Percentiles rank a stretch among this genome's conserved stretches.
Conservation (phyloP, 2,329 filamentous ascomycete genomes). For the Penicillium psychrosexuale region DNA sequence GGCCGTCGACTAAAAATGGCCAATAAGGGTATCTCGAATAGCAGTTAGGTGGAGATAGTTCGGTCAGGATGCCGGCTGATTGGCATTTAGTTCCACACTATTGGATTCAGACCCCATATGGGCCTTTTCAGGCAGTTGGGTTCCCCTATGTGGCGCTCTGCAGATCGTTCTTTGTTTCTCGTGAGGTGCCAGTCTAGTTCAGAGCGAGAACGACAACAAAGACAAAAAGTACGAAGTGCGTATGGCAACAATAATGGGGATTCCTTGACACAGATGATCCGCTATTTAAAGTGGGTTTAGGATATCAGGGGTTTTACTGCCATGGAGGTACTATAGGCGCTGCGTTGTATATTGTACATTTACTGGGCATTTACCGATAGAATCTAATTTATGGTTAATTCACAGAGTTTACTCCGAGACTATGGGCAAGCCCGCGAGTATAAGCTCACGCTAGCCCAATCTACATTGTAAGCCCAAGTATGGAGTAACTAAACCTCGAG, state of each 20-base stretch:
- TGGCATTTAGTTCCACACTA: not conserved
- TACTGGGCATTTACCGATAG: too few relatives aligned
- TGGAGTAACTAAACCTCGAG: not conserved
- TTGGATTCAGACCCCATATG: not conserved
- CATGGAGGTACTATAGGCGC: not conserved
- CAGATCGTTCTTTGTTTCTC: constrained; percentile 1
- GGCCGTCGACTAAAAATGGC: not conserved
- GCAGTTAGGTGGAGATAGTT: not conserved
- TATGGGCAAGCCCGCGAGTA: not conserved
- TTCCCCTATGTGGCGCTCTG: not conserved
- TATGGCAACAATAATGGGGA: not conserved
- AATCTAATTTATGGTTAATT: not conserved
- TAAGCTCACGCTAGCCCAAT: not conserved
- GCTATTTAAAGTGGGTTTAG: not conserved
- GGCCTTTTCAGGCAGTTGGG: not conserved
- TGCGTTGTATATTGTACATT: not conserved
- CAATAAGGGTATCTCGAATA: not conserved
- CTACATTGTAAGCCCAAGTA: not conserved
- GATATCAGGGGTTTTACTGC: not conserved
- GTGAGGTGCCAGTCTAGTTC: not conserved
- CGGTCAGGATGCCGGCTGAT: not conserved
- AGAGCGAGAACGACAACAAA: not conserved
- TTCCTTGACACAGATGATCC: not conserved
- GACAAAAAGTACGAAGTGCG: not conserved
- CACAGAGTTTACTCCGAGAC: not conserved